Evolutionary conservation across 768 basidiomycete species (phyloP), one percentile per base, ranked within the genome.

Genomic region (Boletus rubropictus): DNA sequence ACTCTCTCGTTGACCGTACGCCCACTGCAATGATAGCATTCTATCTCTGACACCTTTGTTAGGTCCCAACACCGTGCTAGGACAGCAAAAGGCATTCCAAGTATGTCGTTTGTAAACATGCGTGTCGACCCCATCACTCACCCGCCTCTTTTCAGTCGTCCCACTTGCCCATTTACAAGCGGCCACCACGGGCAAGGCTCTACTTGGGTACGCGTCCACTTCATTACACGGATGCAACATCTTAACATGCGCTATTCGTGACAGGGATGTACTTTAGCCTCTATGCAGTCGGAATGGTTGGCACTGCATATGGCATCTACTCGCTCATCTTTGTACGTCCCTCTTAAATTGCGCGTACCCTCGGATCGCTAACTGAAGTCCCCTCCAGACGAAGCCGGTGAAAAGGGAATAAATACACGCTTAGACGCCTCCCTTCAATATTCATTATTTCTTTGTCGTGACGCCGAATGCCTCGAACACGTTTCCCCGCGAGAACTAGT

Each of bases 71-170:
- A 63, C 63, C 45, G 74, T 87, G 51, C 64, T 79, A 34, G 78
- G 83, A 69, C 81, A 69, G 62, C 87, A 89, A 68, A 79, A 69
- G 70, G 50, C 61, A 37, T 74, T 79, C 65, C 88, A 89, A 75
- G 88, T 87, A 49, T 29, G 64, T 40, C 33, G 8, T 15, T 1
- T 1, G 8, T 35, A 25, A 11, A 40, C 21, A 3, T 21, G 1
- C 10, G 14, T 20, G n/a, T 10, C 15, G 17, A 29, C 22, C 47
- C 18, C 38, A 24, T 36, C 42, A 50, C 50, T 40, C 52, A 52
- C 46, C 46, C 17, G 6, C 9, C 14, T 35, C 36, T 45, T 42
- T 45, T 65, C 48, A 62, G 58, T 43, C 63, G 21, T 69, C 79
- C 42, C 66, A 73, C 55, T 67, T 66, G 45, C 77, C 79, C 42